These are phyloP conservation scores for Melocanna baccifera DNA, from an alignment of 176 grass and related monocot species.

Conservation along the genomic window DNA sequence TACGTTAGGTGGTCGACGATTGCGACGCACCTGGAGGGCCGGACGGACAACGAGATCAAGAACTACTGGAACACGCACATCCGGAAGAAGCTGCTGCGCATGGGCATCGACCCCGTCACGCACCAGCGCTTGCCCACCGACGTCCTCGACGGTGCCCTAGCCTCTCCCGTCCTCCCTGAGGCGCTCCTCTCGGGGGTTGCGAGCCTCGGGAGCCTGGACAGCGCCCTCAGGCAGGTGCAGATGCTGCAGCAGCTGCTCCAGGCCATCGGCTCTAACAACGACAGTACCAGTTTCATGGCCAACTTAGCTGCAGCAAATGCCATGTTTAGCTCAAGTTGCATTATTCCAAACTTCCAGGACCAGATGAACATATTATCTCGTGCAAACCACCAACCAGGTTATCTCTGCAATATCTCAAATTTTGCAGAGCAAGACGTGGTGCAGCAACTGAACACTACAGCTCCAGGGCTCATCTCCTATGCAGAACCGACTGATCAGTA, in stretches of 20 bases:
- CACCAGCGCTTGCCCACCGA: conserved; percentile 44
- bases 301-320: conserved; percentile 5
- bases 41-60: conserved; percentile 78
- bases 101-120: conserved; percentile 65
- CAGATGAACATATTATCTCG: conserved; percentile 15
- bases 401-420: not conserved
- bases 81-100: conserved; percentile 62
- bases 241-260: conserved; percentile 43
- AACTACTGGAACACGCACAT: conserved; percentile 75
- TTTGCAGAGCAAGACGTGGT: not conserved
- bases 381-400: not conserved
- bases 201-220: conserved; percentile 21
- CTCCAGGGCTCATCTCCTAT: not conserved
- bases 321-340: not conserved
- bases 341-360: conserved; percentile 4
- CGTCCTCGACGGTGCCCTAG: not conserved
- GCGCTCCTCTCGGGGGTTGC: conserved; percentile 23
- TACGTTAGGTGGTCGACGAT: conserved; percentile 68
- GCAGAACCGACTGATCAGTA: not conserved
- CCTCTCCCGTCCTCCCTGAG: not conserved
- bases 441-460: not conserved
- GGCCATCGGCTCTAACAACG: not conserved
- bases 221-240: conserved; percentile 30
- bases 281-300: not conserved
- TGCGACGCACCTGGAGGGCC: conserved; percentile 51